These are phyloP conservation scores for Kodamaea derodonti DNA, from an alignment of 1,139 yeast species.

Conservation along the genomic window DNA sequence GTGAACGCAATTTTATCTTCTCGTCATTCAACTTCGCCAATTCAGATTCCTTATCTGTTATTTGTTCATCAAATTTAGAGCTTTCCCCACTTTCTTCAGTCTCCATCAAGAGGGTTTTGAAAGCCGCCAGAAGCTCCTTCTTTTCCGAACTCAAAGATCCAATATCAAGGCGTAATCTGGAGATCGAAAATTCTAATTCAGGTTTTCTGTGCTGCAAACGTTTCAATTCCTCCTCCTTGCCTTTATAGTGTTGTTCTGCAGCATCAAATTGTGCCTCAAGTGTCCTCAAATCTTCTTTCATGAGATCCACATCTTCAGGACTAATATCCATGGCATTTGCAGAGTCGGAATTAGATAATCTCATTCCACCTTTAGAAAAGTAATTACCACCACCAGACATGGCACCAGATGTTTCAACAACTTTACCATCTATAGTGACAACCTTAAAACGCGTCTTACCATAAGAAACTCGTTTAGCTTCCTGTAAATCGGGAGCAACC, in stretches of 20 bases:
- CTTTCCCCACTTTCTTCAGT: conserved; percentile 24
- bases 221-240: conserved; percentile 58
- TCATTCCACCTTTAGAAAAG: conserved; percentile 65
- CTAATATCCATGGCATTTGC: conserved; percentile 27
- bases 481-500: conserved; percentile 73
- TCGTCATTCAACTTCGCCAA: conserved; percentile 35
- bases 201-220: conserved; percentile 66
- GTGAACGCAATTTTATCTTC: conserved; percentile 42
- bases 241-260: conserved; percentile 50
- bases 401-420: conserved; percentile 94
- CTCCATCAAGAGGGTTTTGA: conserved; percentile 37
- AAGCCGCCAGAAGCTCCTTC: conserved; percentile 35
- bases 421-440: conserved; percentile 87
- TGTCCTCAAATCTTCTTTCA: conserved; percentile 51
- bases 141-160: conserved; percentile 52
- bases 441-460: conserved; percentile 80
- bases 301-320: conserved; percentile 55
- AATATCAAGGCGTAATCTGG: conserved; percentile 62
- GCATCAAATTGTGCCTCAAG: conserved; percentile 55
- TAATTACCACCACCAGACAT: conserved; percentile 94
- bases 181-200: conserved; percentile 59
- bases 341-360: conserved; percentile 25
- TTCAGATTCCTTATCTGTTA: conserved; percentile 34
- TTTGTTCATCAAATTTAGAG: conserved; percentile 30
- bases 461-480: conserved; percentile 87